These are phyloP conservation scores for Prunus mume DNA, from an alignment of 306 rosid genomes.

Conservation along the genomic window DNA sequence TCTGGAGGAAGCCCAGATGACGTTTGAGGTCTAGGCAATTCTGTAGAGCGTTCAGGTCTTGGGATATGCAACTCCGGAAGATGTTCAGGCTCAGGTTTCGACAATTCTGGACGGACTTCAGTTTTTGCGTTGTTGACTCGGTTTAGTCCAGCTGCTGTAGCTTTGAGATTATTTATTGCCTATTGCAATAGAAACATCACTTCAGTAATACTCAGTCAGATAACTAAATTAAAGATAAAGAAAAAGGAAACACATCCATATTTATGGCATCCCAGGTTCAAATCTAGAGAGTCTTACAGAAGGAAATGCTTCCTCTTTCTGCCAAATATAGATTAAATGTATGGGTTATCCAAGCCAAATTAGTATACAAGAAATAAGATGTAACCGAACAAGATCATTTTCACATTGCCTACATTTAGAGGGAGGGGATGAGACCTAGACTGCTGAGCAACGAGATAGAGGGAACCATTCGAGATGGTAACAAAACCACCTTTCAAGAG, in stretches of 20 bases:
- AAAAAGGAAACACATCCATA: not conserved
- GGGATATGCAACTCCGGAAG: conserved; percentile 29
- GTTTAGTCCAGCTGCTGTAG: conserved; percentile 57
- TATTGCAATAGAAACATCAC: conserved; percentile 31
- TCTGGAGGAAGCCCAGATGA: conserved; percentile 72
- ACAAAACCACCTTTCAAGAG: not conserved
- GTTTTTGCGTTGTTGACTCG: conserved; percentile 45
- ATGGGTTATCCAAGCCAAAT: not conserved
- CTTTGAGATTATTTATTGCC: conserved; percentile 70
- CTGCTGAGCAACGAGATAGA: not conserved
- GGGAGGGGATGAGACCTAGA: not conserved
- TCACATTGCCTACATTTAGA: not conserved
- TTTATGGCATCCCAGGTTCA: not conserved
- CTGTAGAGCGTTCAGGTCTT: conserved; percentile 32
- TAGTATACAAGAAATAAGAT: not conserved
- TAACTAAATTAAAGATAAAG: conserved; percentile 10
- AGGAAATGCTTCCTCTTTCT: not conserved
- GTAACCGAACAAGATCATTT: not conserved
- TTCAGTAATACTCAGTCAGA: conserved; percentile 15
- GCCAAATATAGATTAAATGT: not conserved
- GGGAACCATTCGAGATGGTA: not conserved
- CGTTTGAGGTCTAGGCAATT: conserved; percentile 38
- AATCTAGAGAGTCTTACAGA: not conserved
- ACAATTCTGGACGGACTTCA: conserved; percentile 28
- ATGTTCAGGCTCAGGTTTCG: conserved; percentile 39